These are phyloP conservation scores for Lepidium campestre DNA, from an alignment of 441 rosid species.

Conservation along the genomic window DNA sequence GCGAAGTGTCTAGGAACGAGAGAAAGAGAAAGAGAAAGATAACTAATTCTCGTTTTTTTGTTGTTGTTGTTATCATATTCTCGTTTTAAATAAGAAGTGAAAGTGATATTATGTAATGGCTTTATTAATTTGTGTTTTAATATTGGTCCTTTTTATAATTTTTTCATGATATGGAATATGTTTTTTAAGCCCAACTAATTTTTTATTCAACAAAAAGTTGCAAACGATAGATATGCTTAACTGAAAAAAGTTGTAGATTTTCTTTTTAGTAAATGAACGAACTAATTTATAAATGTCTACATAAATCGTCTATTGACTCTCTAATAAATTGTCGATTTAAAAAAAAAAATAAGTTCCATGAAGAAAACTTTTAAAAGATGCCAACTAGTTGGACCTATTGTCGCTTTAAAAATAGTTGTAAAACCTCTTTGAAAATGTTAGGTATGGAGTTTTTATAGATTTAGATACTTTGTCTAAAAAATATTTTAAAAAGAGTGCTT, in stretches of 20 bases:
- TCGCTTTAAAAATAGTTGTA: background rate
- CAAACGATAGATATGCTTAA: background rate
- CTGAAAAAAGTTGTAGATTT: background rate
- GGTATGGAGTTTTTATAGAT: too few relatives aligned
- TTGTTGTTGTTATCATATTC: background rate
- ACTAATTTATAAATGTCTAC: background rate
- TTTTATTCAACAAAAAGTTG: background rate
- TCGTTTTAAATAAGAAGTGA: background rate
- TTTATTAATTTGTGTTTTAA: background rate
- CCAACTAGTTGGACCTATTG: background rate
- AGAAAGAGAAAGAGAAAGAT: background rate
- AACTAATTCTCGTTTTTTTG: background rate
- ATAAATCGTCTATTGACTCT: too few relatives aligned
- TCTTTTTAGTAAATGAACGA: background rate
- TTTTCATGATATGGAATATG: background rate
- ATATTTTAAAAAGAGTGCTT: too few relatives aligned
- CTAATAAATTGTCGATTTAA: too few relatives aligned
- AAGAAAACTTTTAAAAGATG: background rate
- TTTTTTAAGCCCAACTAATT: background rate
- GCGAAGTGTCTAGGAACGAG: constrained; percentile 1
- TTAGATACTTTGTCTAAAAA: too few relatives aligned
- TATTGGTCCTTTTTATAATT: background rate
- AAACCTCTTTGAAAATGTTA: background rate
- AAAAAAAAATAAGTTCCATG: too few relatives aligned
- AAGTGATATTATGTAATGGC: background rate